phyloP scores from a whole-genome alignment of 768 basidiomycete genomes.

The Mycena leptocephala region DNA sequence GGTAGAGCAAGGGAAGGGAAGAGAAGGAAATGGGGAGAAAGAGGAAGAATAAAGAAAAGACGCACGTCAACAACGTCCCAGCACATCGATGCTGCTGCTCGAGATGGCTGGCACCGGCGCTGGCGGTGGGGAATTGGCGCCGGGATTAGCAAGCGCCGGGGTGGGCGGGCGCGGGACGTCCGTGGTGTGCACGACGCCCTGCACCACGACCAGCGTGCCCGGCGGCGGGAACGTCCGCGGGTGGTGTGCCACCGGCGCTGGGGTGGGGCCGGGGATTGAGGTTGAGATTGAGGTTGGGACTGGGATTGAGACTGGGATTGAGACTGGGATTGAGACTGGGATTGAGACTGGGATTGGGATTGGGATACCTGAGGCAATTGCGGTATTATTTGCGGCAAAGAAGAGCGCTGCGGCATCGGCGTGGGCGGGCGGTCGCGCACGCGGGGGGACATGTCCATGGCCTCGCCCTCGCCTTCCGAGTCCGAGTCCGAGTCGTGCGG shows the following conservation, averaged over 20 bases:
- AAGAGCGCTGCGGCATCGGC: constrained; percentile 4
- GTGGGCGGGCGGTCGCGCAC: constrained; percentile 7
- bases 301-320: too few species aligned
- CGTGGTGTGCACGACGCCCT: constrained; percentile 87
- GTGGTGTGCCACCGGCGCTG: not conserved
- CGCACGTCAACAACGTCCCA: constrained; percentile 87
- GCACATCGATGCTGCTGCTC: constrained; percentile 85
- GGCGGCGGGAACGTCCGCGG: constrained; percentile 71
- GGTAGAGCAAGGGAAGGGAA: not conserved
- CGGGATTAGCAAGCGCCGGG: not conserved
- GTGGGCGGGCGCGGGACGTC: constrained; percentile 62
- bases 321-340: too few species aligned
- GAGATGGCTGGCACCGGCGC: constrained; percentile 61
- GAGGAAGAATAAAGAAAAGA: constrained; percentile 8
- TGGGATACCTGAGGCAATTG: too few species aligned
- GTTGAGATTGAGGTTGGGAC: too few species aligned
- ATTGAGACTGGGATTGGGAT: too few species aligned
- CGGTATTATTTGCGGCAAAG: too few species aligned
- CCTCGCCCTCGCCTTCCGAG: not conserved
- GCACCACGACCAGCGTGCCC: constrained; percentile 87
- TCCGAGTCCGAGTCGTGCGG: not conserved
- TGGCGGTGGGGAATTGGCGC: constrained; percentile 1
- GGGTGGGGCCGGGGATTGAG: not conserved
- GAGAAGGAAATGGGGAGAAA: constrained; percentile 16
- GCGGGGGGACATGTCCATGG: not conserved